Evolutionary conservation across 306 rosid genomes (phyloP).

Genomic region (Corylus avellana): DNA sequence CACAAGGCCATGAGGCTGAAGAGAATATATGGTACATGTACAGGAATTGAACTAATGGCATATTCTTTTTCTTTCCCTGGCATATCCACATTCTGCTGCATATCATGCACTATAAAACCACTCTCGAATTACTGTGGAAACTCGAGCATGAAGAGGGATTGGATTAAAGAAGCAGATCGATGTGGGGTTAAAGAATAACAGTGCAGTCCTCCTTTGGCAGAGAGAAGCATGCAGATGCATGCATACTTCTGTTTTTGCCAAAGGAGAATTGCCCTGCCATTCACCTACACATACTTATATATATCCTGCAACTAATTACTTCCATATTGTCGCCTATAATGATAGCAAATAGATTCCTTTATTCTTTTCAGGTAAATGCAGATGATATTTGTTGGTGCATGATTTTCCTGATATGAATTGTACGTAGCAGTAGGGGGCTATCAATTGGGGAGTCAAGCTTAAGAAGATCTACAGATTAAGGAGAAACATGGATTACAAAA

Average conservation of each 20-base stretch:
- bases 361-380: too few relatives aligned
- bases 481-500: too few relatives aligned
- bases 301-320: background rate
- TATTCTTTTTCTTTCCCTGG: constrained; percentile 31
- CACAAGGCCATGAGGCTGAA: constrained; percentile 13
- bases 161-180: background rate
- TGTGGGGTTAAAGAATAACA: constrained; percentile 21
- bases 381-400: too few relatives aligned
- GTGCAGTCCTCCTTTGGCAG: constrained; percentile 98
- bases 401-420: too few relatives aligned
- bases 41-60: constrained; percentile 42
- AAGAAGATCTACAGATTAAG: too few relatives aligned
- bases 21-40: constrained; percentile 18
- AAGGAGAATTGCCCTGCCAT: constrained; percentile 66
- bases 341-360: too few relatives aligned
- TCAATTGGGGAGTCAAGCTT: too few relatives aligned
- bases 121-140: background rate
- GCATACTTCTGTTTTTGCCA: constrained; percentile 48
- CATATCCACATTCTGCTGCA: constrained; percentile 54
- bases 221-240: constrained; percentile 20
- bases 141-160: background rate
- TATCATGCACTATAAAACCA: constrained; percentile 15
- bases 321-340: too few relatives aligned
- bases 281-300: constrained; percentile 32
- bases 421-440: too few relatives aligned